Percentiles rank a stretch among this genome's conserved stretches.
Conservation (phyloP, 352 stramenopile species). For the Blastocystis sp. region DNA sequence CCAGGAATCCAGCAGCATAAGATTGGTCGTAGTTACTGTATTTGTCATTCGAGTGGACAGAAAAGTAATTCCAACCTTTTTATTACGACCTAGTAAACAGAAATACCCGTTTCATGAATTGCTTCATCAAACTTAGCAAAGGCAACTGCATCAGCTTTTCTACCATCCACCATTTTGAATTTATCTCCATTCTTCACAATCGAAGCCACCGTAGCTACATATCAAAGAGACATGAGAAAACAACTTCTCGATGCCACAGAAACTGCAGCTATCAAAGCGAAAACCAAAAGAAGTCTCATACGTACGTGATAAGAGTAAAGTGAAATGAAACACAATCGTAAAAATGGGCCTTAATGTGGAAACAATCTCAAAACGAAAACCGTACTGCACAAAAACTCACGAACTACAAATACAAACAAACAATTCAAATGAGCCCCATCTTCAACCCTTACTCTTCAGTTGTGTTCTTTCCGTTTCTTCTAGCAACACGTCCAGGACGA, state of each 20-base stretch:
- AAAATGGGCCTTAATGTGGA: not conserved
- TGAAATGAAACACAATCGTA: conserved; percentile 44
- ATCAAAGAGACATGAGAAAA: not conserved
- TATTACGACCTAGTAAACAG: not conserved
- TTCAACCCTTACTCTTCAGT: not conserved
- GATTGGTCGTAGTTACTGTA: conserved; percentile 73
- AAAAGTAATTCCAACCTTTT: conserved; percentile 65
- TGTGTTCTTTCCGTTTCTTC: not conserved
- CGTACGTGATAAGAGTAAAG: not conserved
- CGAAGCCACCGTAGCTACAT: conserved; percentile 15
- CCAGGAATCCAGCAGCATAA: conserved; percentile 73
- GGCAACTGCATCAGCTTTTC: conserved; percentile 1
- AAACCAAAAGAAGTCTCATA: not conserved
- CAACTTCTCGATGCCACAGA: not conserved
- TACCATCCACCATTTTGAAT: conserved; percentile 36
- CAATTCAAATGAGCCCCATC: not conserved
- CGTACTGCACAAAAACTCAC: not conserved
- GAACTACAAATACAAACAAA: not conserved
- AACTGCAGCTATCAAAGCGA: not conserved
- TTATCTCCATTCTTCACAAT: conserved; percentile 38
- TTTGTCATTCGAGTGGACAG: conserved; percentile 52
- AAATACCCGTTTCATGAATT: conserved; percentile 43
- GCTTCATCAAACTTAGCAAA: conserved; percentile 59
- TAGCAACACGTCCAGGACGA: not conserved
- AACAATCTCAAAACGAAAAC: not conserved